Conservation (phyloP, 495 filamentous ascomycete species). For the Durotheca rogersii region DNA sequence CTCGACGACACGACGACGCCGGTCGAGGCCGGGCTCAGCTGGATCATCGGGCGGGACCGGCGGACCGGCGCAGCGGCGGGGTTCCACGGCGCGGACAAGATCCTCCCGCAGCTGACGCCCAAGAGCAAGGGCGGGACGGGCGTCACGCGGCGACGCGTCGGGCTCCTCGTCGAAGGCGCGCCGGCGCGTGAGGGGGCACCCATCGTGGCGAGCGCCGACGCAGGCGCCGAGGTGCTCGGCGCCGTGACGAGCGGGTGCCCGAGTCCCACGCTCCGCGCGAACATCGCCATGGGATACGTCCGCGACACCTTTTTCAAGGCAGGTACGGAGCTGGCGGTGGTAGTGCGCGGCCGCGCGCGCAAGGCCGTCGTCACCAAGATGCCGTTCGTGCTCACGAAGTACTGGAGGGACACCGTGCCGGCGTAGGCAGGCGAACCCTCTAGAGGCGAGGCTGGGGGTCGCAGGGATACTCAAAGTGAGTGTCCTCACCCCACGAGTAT, state of each 20-base stretch:
- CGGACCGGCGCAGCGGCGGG: conserved; percentile 53
- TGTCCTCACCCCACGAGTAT: too few species aligned
- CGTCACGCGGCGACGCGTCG: conserved; percentile 74
- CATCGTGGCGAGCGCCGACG: conserved; percentile 58
- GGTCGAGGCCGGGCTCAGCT: conserved; percentile 76
- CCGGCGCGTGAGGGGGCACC: conserved; percentile 88
- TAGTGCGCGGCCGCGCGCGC: conserved; percentile 78
- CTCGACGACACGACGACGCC: conserved; percentile 87
- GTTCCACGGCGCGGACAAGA: conserved; percentile 74
- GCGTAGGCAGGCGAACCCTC: conserved; percentile 6
- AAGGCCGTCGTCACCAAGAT: conserved; percentile 84
- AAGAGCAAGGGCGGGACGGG: conserved; percentile 64
- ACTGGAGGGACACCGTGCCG: conserved; percentile 51
- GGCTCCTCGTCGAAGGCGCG: conserved; percentile 79
- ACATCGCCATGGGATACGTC: conserved; percentile 96
- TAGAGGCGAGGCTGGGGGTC: too few species aligned
- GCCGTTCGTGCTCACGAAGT: conserved; percentile 88
- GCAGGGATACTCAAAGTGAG: too few species aligned
- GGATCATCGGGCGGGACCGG: conserved; percentile 80
- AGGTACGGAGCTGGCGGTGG: conserved; percentile 78
- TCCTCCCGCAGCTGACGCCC: conserved; percentile 69
- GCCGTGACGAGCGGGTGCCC: conserved; percentile 87
- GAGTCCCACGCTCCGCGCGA: conserved; percentile 77
- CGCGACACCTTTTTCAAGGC: conserved; percentile 78
- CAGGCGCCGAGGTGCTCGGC: conserved; percentile 54